phyloP scores from a whole-genome alignment of 177 flowering plant species.

The Telopea speciosissima region DNA sequence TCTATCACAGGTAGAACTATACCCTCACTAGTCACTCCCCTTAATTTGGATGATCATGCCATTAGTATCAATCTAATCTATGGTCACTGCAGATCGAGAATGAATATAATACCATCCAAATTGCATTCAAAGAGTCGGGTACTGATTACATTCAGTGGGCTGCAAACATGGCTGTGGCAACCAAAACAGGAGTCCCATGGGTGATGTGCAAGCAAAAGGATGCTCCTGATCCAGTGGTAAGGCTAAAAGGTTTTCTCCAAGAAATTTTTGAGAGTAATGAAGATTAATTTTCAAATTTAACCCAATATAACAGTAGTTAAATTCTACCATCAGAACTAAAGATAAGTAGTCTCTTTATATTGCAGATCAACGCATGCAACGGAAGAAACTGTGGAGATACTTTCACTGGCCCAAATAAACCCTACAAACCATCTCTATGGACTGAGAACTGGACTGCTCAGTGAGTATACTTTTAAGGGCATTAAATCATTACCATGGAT shows the following conservation, averaged over 20 bases:
- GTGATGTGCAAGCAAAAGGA: slow-evolving; percentile 93
- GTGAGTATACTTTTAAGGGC: slow-evolving; percentile 32
- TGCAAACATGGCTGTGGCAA: slow-evolving; percentile 50
- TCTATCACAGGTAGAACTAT: slow-evolving; percentile 44
- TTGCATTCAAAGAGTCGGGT: slow-evolving; percentile 53
- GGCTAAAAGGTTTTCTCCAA: no score
- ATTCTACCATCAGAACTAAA: neutral
- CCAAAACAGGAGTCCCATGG: slow-evolving; percentile 79
- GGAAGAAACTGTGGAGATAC: slow-evolving; percentile 89
- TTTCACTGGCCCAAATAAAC: slow-evolving; percentile 65
- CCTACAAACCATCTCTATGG: slow-evolving; percentile 76
- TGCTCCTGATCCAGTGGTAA: slow-evolving; percentile 71
- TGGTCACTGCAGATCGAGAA: slow-evolving; percentile 66
- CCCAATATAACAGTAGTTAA: neutral
- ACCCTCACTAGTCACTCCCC: neutral
- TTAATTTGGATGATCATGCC: no score
- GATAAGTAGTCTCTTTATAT: neutral
- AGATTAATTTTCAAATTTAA: no score
- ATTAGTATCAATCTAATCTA: neutral
- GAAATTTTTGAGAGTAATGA: no score
- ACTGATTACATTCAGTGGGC: slow-evolving; percentile 76
- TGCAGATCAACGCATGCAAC: slow-evolving; percentile 78
- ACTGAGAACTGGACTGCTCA: slow-evolving; percentile 99
- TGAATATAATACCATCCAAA: slow-evolving; percentile 68
- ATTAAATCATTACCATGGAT: no score